Conservation (phyloP, 108 stramenopile species). For the Mayamaea pseudoterrestris region DNA sequence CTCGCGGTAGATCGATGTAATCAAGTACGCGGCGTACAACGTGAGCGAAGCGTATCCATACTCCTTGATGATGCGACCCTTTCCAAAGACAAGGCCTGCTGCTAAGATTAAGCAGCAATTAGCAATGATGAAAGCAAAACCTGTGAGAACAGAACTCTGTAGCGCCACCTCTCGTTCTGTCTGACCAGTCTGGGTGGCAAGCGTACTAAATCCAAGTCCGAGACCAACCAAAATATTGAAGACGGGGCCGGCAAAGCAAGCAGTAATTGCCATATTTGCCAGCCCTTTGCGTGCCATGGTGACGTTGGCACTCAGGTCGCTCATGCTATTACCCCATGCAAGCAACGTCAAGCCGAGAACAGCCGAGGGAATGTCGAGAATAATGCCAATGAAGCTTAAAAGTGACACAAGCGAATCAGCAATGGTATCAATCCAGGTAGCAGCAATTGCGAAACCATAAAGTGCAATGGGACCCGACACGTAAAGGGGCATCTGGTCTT, state of each 20-base stretch:
- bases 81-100: conserved; percentile 26
- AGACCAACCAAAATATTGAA: conserved; percentile 90
- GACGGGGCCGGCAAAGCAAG: conserved; percentile 92
- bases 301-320: conserved; percentile 87
- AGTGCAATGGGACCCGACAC: conserved; percentile 71
- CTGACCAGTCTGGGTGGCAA: conserved; percentile 23
- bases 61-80: conserved; percentile 36
- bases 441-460: conserved; percentile 80
- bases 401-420: conserved; percentile 86
- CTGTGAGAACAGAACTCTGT: conserved; percentile 36
- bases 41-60: conserved; percentile 50
- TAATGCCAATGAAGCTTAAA: conserved; percentile 72
- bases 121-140: conserved; percentile 52
- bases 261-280: conserved; percentile 82
- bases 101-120: conserved; percentile 42
- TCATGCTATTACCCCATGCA: conserved; percentile 91
- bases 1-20: conserved; percentile 24
- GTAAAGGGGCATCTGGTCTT: conserved; percentile 56
- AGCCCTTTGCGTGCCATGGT: conserved; percentile 90
- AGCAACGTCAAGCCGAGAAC: conserved; percentile 90
- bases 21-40: conserved; percentile 25
- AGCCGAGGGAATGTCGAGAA: conserved; percentile 62
- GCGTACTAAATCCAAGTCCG: conserved; percentile 50
- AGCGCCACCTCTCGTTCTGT: conserved; percentile 21
- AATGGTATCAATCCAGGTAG: conserved; percentile 90